These are phyloP conservation scores for Geotrichum histeridarum DNA, from an alignment of 1,139 yeast genomes.

Conservation along the genomic window DNA sequence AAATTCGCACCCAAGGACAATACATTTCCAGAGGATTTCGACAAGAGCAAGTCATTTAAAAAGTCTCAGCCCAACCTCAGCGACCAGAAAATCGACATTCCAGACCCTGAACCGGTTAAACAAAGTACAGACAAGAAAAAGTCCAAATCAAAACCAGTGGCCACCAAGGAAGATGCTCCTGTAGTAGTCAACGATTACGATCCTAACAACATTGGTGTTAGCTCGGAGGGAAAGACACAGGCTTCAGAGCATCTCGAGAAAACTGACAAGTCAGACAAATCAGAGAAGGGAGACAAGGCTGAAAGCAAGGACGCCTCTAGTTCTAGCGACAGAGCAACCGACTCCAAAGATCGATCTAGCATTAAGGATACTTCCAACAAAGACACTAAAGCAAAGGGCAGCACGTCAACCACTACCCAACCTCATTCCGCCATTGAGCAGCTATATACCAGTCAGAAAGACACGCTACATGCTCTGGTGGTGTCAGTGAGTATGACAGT, in stretches of 20 bases:
- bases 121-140: slow-evolving; percentile 24
- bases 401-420: background rate
- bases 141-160: slow-evolving; percentile 26
- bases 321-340: background rate
- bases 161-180: slow-evolving; percentile 32
- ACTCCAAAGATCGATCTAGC: slow-evolving; percentile 12
- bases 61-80: slow-evolving; percentile 34
- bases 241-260: slow-evolving; percentile 19
- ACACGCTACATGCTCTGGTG: slow-evolving; percentile 31
- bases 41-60: slow-evolving; percentile 32
- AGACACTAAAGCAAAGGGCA: background rate
- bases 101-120: slow-evolving; percentile 25
- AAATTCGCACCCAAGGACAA: slow-evolving; percentile 40
- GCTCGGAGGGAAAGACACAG: slow-evolving; percentile 25
- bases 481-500: slow-evolving; percentile 62
- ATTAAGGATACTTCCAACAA: slow-evolving; percentile 11
- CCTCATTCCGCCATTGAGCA: slow-evolving; percentile 12
- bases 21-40: slow-evolving; percentile 28
- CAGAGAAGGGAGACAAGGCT: background rate
- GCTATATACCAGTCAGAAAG: slow-evolving; percentile 13
- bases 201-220: slow-evolving; percentile 37
- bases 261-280: slow-evolving; percentile 14
- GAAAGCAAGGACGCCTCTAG: background rate
- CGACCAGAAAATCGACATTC: slow-evolving; percentile 29
- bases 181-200: slow-evolving; percentile 39